Percentiles rank a stretch among this genome's conserved stretches.
phyloP scores from a whole-genome alignment of 169 alveolate species.

The Cryptosporidium tyzzeri region DNA sequence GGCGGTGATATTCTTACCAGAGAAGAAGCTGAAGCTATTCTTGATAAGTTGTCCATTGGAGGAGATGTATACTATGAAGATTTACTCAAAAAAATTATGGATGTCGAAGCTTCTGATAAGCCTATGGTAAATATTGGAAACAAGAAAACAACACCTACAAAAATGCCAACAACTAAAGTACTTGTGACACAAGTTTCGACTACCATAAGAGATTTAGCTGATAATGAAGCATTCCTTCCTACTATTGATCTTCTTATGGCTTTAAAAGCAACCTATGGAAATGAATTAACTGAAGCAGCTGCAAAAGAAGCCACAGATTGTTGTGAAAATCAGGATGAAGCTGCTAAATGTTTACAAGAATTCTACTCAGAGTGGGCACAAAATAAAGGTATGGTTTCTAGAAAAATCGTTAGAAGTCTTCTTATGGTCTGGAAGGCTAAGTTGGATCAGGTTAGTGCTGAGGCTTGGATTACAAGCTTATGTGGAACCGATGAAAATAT shows the following conservation, averaged over 20 bases:
- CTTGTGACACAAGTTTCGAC: slow-evolving; percentile 54
- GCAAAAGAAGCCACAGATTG: slow-evolving; percentile 32
- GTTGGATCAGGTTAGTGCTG: slow-evolving; percentile 66
- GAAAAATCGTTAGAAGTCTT: slow-evolving; percentile 49
- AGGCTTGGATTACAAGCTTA: slow-evolving; percentile 71
- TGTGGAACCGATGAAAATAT: slow-evolving; percentile 69
- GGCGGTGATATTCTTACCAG: slow-evolving; percentile 67
- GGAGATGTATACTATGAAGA: slow-evolving; percentile 44
- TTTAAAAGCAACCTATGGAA: slow-evolving; percentile 61
- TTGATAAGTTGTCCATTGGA: slow-evolving; percentile 24
- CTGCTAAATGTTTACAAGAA: slow-evolving; percentile 32
- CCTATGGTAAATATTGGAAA: slow-evolving; percentile 41
- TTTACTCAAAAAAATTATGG: slow-evolving; percentile 22
- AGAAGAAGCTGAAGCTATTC: slow-evolving; percentile 70
- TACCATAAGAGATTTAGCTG: slow-evolving; percentile 57
- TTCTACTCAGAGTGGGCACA: slow-evolving; percentile 65
- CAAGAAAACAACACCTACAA: not conserved
- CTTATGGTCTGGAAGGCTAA: slow-evolving; percentile 75
- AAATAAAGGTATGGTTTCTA: slow-evolving; percentile 67
- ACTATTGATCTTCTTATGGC: slow-evolving; percentile 58
- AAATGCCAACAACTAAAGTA: slow-evolving; percentile 19
- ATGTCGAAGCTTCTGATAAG: slow-evolving; percentile 51
- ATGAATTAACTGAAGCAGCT: slow-evolving; percentile 39
- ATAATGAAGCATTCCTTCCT: slow-evolving; percentile 56
- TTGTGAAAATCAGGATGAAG: slow-evolving; percentile 57